Percentiles rank a stretch among this genome's conserved stretches.
These are phyloP conservation scores for Phellopilus nigrolimitatus DNA, from an alignment of 1,284 basidiomycete genomes.

Conservation along the genomic window DNA sequence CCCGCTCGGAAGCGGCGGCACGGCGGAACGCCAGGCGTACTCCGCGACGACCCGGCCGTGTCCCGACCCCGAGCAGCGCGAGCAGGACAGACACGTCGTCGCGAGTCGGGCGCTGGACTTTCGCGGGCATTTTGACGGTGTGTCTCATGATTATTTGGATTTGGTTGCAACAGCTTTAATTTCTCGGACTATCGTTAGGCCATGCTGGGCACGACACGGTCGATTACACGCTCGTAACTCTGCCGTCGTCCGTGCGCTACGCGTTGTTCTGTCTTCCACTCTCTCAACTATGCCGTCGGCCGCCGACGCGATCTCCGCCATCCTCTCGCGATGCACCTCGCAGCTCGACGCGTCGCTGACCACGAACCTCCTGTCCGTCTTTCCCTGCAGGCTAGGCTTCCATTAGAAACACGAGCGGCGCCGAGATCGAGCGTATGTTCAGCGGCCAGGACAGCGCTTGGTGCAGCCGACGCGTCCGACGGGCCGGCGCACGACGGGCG, in stretches of 20 bases:
- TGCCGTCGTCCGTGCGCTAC: slow-evolving; percentile 64
- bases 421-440: slow-evolving; percentile 34
- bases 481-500: slow-evolving; percentile 32
- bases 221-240: slow-evolving; percentile 55
- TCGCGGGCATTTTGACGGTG: slow-evolving; percentile 71
- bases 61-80: slow-evolving; percentile 5
- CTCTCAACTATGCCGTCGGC: slow-evolving; percentile 22
- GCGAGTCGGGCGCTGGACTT: slow-evolving; percentile 55
- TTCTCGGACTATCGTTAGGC: slow-evolving; percentile 18
- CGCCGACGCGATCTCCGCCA: slow-evolving; percentile 42
- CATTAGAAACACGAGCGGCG: slow-evolving; percentile 29
- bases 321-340: slow-evolving; percentile 49
- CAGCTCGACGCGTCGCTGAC: slow-evolving; percentile 41
- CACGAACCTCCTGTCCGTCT: slow-evolving; percentile 25
- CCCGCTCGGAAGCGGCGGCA: background rate
- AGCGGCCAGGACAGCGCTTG: slow-evolving; percentile 38
- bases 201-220: slow-evolving; percentile 33
- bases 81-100: slow-evolving; percentile 44
- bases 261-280: slow-evolving; percentile 38
- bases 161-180: slow-evolving; percentile 5
- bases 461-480: slow-evolving; percentile 20
- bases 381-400: slow-evolving; percentile 28
- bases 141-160: too few relatives aligned
- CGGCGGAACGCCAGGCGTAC: slow-evolving; percentile 1
- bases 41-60: slow-evolving; percentile 8